Conservation (phyloP, 768 basidiomycete species). For the Xerocomus spinulosus region DNA sequence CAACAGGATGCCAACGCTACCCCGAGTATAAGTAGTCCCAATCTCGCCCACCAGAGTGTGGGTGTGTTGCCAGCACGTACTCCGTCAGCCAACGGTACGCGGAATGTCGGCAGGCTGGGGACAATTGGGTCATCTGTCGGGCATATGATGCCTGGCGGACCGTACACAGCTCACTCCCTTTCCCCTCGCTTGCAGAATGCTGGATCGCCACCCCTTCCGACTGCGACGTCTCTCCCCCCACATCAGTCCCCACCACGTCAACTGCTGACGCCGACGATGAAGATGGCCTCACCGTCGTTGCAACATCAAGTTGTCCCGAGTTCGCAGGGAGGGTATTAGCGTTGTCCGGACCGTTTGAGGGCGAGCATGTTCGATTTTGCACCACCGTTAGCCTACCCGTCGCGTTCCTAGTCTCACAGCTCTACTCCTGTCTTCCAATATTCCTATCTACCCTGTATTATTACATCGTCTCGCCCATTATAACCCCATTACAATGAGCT, state of each 20-base stretch:
- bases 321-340: constrained; percentile 51
- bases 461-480: too few species aligned
- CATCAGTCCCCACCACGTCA: constrained; percentile 49
- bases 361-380: constrained; percentile 10
- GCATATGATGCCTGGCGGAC: constrained; percentile 36
- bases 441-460: constrained; percentile 33
- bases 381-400: constrained; percentile 6
- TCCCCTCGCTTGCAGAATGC: constrained; percentile 48
- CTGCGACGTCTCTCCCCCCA: constrained; percentile 33
- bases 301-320: constrained; percentile 50
- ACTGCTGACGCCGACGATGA: constrained; percentile 47
- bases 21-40: constrained; percentile 35
- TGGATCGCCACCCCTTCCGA: constrained; percentile 44
- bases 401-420: constrained; percentile 18
- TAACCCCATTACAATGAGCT: too few species aligned
- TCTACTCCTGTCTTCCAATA: constrained; percentile 31
- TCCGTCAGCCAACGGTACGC: constrained; percentile 57
- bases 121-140: constrained; percentile 18
- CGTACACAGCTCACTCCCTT: constrained; percentile 39
- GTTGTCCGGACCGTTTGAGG: constrained; percentile 9
- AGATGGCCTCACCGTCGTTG: constrained; percentile 50
- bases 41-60: constrained; percentile 31
- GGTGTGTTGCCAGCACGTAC: constrained; percentile 39
- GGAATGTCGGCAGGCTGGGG: constrained; percentile 35
- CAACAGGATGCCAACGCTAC: constrained; percentile 21